phyloP scores from a whole-genome alignment of 257 asterid species.

The Galeopsis tetrahit region DNA sequence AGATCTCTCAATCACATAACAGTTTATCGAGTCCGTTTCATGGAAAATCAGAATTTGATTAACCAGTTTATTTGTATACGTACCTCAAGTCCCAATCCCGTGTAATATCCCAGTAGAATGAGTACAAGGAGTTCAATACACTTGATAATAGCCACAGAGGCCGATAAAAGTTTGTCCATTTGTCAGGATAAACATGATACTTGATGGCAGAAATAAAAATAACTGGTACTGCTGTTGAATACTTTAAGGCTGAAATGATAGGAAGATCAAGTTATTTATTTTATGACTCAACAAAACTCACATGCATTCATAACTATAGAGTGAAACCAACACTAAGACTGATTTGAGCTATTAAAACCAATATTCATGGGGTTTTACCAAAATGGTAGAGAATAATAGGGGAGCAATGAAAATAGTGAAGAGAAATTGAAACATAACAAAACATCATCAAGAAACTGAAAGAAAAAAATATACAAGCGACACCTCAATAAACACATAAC shows the following conservation, averaged over 20 bases:
- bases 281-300: constrained; percentile 22
- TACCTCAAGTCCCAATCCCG: constrained; percentile 99
- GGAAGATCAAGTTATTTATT: constrained; percentile 37
- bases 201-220: constrained; percentile 92
- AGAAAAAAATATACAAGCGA: background rate
- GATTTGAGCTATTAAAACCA: constrained; percentile 12
- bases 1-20: background rate
- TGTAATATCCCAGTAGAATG: constrained; percentile 95
- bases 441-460: constrained; percentile 6
- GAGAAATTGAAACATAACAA: constrained; percentile 12
- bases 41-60: constrained; percentile 7
- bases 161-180: constrained; percentile 75
- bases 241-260: constrained; percentile 82
- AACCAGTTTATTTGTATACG: constrained; percentile 5
- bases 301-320: background rate
- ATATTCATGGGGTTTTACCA: background rate
- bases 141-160: constrained; percentile 94
- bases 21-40: constrained; percentile 9
- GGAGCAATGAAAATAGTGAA: background rate
- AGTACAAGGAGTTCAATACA: constrained; percentile 82
- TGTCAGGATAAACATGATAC: constrained; percentile 83
- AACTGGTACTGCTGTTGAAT: constrained; percentile 95
- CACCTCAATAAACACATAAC: background rate
- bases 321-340: constrained; percentile 18
- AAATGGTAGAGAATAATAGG: background rate